Percentiles rank a stretch among this genome's conserved stretches.
These are phyloP conservation scores for Hanseniaspora occidentalis DNA, from an alignment of 805 yeast species.

Conservation along the genomic window DNA sequence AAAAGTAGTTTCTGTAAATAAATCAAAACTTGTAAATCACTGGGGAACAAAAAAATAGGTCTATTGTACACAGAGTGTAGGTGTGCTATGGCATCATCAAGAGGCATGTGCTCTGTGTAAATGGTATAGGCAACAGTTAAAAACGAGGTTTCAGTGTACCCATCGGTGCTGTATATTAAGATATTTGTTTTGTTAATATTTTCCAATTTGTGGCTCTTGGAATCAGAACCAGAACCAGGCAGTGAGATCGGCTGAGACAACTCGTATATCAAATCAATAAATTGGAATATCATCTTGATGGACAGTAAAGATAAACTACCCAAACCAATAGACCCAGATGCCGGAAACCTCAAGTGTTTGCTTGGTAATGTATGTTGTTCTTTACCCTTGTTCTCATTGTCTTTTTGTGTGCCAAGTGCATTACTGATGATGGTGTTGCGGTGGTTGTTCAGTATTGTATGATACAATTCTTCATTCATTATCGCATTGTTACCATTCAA, in stretches of 20 bases:
- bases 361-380: background rate
- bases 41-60: conserved; percentile 73
- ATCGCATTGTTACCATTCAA: conserved; percentile 38
- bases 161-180: conserved; percentile 73
- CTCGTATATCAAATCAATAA: conserved; percentile 52
- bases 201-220: conserved; percentile 16
- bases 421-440: background rate
- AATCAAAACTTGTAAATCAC: conserved; percentile 54
- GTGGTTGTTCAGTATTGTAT: background rate
- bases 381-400: background rate
- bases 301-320: conserved; percentile 59
- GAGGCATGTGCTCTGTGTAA: conserved; percentile 45
- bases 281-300: conserved; percentile 38
- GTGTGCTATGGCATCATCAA: conserved; percentile 54
- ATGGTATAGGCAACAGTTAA: conserved; percentile 58
- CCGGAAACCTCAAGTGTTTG: conserved; percentile 51
- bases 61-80: conserved; percentile 54
- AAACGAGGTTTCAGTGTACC: conserved; percentile 85
- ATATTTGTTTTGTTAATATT: conserved; percentile 31
- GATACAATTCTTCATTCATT: background rate
- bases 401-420: background rate
- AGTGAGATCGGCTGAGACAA: conserved; percentile 11
- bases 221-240: too few relatives aligned
- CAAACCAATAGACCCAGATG: conserved; percentile 71
- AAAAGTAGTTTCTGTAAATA: conserved; percentile 53